Evolutionary conservation across 148 eudicot genomes (phyloP).

Genomic region (Limonium bicolor): DNA sequence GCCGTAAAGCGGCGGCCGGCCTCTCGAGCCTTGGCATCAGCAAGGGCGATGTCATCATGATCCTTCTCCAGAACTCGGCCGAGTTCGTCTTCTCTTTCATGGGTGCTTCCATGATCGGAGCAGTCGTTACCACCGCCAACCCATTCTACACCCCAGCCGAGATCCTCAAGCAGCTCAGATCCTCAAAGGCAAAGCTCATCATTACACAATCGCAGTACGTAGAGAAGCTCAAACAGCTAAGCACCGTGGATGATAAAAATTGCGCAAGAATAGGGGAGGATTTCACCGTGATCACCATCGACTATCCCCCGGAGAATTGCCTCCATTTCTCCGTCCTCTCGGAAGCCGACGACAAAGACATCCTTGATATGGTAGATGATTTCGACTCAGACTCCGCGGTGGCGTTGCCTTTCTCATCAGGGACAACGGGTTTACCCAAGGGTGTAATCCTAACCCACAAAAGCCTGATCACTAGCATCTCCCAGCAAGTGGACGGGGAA

Average conservation of each 20-base stretch:
- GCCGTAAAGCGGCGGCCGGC: constrained; percentile 38
- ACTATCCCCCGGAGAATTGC: constrained; percentile 31
- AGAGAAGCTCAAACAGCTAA: constrained; percentile 25
- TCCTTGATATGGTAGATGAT: constrained; percentile 12
- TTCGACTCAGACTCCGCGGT: constrained; percentile 40
- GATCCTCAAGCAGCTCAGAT: constrained; percentile 39
- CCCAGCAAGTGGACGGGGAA: constrained; percentile 85
- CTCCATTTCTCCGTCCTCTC: constrained; percentile 33
- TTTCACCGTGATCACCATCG: constrained; percentile 37
- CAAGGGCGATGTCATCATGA: constrained; percentile 53
- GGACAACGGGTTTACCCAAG: constrained; percentile 80
- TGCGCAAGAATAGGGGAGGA: constrained; percentile 20
- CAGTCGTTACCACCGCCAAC: constrained; percentile 53
- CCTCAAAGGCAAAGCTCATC: constrained; percentile 33
- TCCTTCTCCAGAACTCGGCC: constrained; percentile 51
- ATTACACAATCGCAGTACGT: constrained; percentile 53
- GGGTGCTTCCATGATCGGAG: constrained; percentile 77
- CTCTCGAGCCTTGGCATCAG: constrained; percentile 26
- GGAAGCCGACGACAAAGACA: constrained; percentile 15
- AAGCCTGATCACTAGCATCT: constrained; percentile 62
- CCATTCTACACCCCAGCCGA: constrained; percentile 56
- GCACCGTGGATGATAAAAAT: constrained; percentile 2
- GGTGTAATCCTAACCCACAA: constrained; percentile 81
- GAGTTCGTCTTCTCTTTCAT: constrained; percentile 65
- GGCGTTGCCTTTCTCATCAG: constrained; percentile 82